Evolutionary conservation across 1,139 yeast genomes (phyloP), one percentile per base, ranked within the genome.

Genomic region (Cylindricascospora bacillispora): DNA sequence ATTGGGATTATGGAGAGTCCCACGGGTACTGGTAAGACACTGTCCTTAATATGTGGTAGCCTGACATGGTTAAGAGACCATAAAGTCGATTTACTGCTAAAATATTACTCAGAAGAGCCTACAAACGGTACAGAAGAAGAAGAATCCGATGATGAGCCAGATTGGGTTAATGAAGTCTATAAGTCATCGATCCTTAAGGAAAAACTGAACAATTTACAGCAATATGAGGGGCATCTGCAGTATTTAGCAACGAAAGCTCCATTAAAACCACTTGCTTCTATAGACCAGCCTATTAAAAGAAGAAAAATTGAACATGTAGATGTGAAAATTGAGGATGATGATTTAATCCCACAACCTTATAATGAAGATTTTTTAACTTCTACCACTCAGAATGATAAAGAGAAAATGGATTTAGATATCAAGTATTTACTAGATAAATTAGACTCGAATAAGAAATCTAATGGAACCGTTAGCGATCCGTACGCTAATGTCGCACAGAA

Each of bases 1-100:
- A 61, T 86, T 2, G 95, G 93, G 0, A 61, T 86, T 5, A 79
- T 86, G 46, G 97, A 86, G 52, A 78, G 93, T 39, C 97, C 98
- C 0, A 86, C 98, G 0, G 98, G 97, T 3, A 81, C 92, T 1
- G 97, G 97, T 4, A 86, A 86, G 54, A 85, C 95, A 0, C 59
- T 86, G 6, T 82, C 95, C 1, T 58, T 86, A 26, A 80, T 86
- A 2, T 89, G 97, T 48, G 73, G 93, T 0, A 62, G 92, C 0
- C 67, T 86, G 72, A 71, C 92, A 0, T 86, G 95, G 95, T 59
- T 86, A 9, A 59, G 95, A 30, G 67, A 73, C 24, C 60, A 69
- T 40, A 77, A 75, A 45, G 51, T 49, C 19, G 46, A 43, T 19
- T 26, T 35, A 9, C 12, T 46, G 13, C 27, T 24, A 17, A 28